Evolutionary conservation across 1,139 yeast genomes (phyloP), one percentile per base, ranked within the genome.

Genomic region (Casaregolazyma suthepensis): DNA sequence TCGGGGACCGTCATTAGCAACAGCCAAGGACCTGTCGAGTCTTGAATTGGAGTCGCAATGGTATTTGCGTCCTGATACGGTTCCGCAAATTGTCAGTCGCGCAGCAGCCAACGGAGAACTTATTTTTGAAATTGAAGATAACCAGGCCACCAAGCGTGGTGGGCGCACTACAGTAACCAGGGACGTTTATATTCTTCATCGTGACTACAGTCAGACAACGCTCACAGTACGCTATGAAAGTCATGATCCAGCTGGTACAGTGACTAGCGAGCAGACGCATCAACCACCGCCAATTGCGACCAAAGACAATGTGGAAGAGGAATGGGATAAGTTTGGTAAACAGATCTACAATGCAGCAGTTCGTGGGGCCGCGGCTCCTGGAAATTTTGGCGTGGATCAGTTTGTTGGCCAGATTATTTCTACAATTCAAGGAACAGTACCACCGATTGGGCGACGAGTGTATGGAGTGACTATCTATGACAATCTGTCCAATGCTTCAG

Each of bases 401-500:
- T 65, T 66, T 52, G 70, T 71, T 9, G 65, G 64, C 19, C 57
- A 71, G 15, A 67, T 78, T 5, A 61, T 71, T 18, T 52, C 57
- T 4, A 57, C 65, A n/a, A 60, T 73, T 2, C 68, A 73, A n/a
- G 70, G 70, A 22, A 71, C 78, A 20, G 64, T 87, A 22, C 79
- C 78, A 35, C 80, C 87, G 0, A 78, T 88, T 52, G 95, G 88
- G 0, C 69, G 72, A 48, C 80, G 85, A 61, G 78, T 89, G 0
- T 87, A 72, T 68, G 98, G 98, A 44, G 85, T 81, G 0, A 75
- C 83, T 1, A 75, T 91, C 48, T 88, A 86, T 68, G 74, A 76
- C 61, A 83, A 83, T 65, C 69, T 79, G 56, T 81, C 79, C 63
- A 81, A 81, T 61, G 75, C 79, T 50, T 82, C 82, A 43, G 79